These are phyloP conservation scores for Triangularia setosa DNA, from an alignment of 2,329 filamentous ascomycete species.

Conservation along the genomic window DNA sequence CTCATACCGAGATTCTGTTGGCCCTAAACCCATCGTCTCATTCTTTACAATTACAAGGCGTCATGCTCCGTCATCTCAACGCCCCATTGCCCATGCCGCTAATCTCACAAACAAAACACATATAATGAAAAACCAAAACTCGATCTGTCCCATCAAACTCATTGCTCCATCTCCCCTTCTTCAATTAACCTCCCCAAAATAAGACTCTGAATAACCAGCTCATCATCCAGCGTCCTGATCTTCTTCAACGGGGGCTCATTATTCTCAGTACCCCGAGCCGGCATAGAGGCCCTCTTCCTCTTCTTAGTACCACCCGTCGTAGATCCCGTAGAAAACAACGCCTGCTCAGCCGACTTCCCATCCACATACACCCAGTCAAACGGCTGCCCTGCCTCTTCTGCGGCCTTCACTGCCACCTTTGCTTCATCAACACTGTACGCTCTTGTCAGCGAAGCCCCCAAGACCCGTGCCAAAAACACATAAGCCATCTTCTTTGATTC, in stretches of 20 bases:
- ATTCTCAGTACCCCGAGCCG: conserved; percentile 3
- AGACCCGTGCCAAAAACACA: conserved; percentile 72
- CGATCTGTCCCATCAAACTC: neutral
- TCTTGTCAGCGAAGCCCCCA: conserved; percentile 68
- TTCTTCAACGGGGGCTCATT: conserved; percentile 41
- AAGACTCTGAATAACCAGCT: conserved; percentile 87
- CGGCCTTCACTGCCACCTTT: conserved; percentile 51
- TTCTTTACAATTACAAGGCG: neutral
- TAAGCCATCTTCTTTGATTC: conserved; percentile 64
- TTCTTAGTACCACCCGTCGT: conserved; percentile 25
- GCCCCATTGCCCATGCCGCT: neutral
- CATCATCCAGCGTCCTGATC: conserved; percentile 71
- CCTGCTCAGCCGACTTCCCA: conserved; percentile 45
- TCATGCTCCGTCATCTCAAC: neutral
- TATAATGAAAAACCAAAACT: neutral
- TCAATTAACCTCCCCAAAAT: conserved; percentile 79
- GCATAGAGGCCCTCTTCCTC: conserved; percentile 33
- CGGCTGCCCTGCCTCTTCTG: conserved; percentile 41
- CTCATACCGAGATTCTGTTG: neutral
- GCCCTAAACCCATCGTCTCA: neutral
- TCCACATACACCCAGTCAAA: conserved; percentile 83
- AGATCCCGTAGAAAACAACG: conserved; percentile 26
- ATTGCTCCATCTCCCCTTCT: conserved; percentile 44
- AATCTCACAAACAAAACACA: neutral
- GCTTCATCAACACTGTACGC: conserved; percentile 66